Conservation (phyloP, 139 green algal species). For the Raphidocelis subcapitata region DNA sequence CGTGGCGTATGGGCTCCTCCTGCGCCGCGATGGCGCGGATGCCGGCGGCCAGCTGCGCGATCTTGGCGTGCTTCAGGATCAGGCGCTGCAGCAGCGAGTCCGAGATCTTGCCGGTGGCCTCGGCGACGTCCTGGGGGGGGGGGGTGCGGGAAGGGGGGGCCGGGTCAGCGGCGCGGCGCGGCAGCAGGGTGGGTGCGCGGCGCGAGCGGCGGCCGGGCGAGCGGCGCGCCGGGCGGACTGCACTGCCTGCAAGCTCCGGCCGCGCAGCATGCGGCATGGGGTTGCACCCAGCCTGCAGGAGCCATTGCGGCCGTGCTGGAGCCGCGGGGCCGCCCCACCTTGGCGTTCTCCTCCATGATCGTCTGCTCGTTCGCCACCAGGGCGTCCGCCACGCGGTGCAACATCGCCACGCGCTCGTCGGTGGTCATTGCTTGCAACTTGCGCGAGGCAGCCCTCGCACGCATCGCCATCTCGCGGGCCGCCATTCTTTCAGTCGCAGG, state of each 20-base stretch:
- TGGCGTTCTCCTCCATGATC: conserved; percentile 86
- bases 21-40: conserved; percentile 85
- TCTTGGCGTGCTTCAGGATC: conserved; percentile 91
- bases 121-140: conserved; percentile 19
- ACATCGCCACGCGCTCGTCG: conserved; percentile 60
- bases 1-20: conserved; percentile 78
- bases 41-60: conserved; percentile 85
- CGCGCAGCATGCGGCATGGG: neutral
- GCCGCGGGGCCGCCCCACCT: conserved; percentile 17
- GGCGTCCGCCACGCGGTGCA: conserved; percentile 79
- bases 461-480: conserved; percentile 40
- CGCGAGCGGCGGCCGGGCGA: neutral
- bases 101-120: conserved; percentile 46
- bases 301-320: neutral
- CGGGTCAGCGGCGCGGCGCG: neutral
- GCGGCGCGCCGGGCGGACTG: neutral
- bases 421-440: conserved; percentile 78
- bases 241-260: neutral
- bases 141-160: neutral
- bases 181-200: neutral
- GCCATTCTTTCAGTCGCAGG: no score
- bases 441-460: conserved; percentile 74
- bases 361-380: conserved; percentile 69
- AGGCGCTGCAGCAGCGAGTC: conserved; percentile 91
- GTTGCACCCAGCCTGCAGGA: neutral